phyloP scores from a whole-genome alignment of 1,284 basidiomycete species.

The Fomitopsis betulina region DNA sequence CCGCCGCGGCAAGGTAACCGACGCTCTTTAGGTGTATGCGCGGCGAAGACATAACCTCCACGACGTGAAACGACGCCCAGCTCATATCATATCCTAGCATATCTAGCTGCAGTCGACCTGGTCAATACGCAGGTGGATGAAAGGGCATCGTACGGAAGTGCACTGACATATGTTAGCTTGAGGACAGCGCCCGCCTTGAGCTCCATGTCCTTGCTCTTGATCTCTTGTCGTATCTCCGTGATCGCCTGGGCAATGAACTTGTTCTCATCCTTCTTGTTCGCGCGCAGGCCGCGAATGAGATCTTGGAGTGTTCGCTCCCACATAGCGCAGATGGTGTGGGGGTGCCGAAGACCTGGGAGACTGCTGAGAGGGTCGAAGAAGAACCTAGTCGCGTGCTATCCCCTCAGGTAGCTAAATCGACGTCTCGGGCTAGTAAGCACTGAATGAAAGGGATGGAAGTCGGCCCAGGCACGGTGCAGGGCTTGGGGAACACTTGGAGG shows the following conservation, averaged over 20 bases:
- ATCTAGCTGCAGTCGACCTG: slow-evolving; percentile 57
- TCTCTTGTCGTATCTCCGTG: slow-evolving; percentile 87
- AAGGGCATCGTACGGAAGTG: not conserved
- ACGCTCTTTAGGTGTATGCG: slow-evolving; percentile 92
- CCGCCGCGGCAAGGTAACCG: slow-evolving; percentile 91
- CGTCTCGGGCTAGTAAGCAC: not conserved
- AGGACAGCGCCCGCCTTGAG: slow-evolving; percentile 93
- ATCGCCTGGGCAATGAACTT: slow-evolving; percentile 80
- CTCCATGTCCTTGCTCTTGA: slow-evolving; percentile 93
- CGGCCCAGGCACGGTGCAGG: not conserved
- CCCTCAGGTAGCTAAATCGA: not conserved
- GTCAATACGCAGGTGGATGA: not conserved
- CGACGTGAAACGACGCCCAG: slow-evolving; percentile 91
- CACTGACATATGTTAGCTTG: slow-evolving; percentile 93
- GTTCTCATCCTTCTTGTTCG: slow-evolving; percentile 79
- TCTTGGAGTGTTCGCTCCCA: slow-evolving; percentile 93
- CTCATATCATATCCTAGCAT: slow-evolving; percentile 92
- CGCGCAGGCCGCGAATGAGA: slow-evolving; percentile 85
- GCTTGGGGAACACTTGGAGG: not conserved
- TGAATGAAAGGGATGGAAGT: not conserved
- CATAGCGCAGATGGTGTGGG: slow-evolving; percentile 40
- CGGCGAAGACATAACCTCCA: slow-evolving; percentile 96
- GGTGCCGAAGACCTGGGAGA: not conserved
- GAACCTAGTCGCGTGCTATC: not conserved
- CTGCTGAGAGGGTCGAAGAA: not conserved